Percentiles rank a stretch among this genome's conserved stretches.
These are phyloP conservation scores for Microcos paniculata DNA, from an alignment of 345 rosid genomes.

Conservation along the genomic window DNA sequence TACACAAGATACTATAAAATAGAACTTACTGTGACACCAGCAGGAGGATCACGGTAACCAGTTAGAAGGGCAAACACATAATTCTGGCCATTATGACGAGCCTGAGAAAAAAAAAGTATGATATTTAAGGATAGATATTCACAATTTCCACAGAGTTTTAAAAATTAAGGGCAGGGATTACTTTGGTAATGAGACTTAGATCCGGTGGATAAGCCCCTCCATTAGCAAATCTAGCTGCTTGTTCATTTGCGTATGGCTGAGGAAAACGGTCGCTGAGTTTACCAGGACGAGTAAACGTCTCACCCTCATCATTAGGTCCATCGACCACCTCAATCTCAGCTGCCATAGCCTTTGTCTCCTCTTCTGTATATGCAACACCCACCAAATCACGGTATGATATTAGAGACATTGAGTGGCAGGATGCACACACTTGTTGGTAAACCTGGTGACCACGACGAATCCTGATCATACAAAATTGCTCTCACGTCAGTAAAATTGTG, in stretches of 20 bases:
- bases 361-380: slow-evolving; percentile 98
- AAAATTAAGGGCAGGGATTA: slow-evolving; percentile 31
- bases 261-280: slow-evolving; percentile 97
- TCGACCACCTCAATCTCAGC: slow-evolving; percentile 98
- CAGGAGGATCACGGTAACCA: slow-evolving; percentile 99
- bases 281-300: slow-evolving; percentile 97
- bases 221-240: slow-evolving; percentile 99
- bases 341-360: slow-evolving; percentile 97
- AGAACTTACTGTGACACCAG: slow-evolving; percentile 75
- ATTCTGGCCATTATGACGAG: slow-evolving; percentile 98
- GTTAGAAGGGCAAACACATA: slow-evolving; percentile 95
- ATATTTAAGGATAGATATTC: neutral
- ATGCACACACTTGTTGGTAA: slow-evolving; percentile 96
- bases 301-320: slow-evolving; percentile 99
- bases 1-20: neutral
- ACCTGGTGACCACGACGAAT: slow-evolving; percentile 99
- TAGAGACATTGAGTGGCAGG: slow-evolving; percentile 98
- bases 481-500: slow-evolving; percentile 8
- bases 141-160: slow-evolving; percentile 10
- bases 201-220: slow-evolving; percentile 99
- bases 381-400: slow-evolving; percentile 91
- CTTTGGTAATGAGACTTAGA: slow-evolving; percentile 97
- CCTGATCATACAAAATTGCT: slow-evolving; percentile 49
- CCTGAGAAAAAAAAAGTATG: slow-evolving; percentile 48
- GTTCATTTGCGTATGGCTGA: slow-evolving; percentile 85